These are phyloP conservation scores for Eutreptiella sp. DNA, from an alignment of 208 protist genomes.

Conservation along the genomic window DNA sequence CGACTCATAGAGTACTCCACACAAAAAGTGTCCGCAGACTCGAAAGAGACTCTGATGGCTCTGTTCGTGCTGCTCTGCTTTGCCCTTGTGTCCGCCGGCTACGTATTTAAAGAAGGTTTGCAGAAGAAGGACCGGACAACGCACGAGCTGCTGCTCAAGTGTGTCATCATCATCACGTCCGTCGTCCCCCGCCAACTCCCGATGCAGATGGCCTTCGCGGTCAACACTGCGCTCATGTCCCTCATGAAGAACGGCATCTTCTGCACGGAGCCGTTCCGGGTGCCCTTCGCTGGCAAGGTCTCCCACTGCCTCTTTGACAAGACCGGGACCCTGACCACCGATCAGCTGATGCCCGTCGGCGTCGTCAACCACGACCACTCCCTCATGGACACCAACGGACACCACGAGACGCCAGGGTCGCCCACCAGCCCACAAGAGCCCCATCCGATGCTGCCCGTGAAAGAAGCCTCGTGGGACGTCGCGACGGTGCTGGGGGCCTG, in stretches of 20 bases:
- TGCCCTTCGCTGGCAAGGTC: conserved; percentile 97
- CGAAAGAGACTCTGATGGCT: conserved; percentile 78
- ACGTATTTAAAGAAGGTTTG: conserved; percentile 85
- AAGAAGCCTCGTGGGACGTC: background rate
- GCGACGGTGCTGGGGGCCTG: conserved; percentile 63
- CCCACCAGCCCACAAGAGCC: conserved; percentile 44
- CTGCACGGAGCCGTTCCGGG: conserved; percentile 97
- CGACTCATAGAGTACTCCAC: conserved; percentile 66
- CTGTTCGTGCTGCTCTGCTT: conserved; percentile 95
- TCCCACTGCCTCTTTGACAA: conserved; percentile 99
- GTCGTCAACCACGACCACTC: conserved; percentile 80
- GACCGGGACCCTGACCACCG: conserved; percentile 97
- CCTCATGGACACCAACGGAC: conserved; percentile 61
- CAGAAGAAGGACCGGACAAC: conserved; percentile 63
- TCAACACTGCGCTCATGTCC: conserved; percentile 91
- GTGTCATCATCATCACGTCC: conserved; percentile 94
- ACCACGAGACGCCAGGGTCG: conserved; percentile 54
- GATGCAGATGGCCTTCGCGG: conserved; percentile 97
- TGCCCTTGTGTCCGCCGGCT: conserved; percentile 81
- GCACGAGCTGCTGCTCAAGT: conserved; percentile 96
- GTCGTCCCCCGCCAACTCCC: conserved; percentile 99
- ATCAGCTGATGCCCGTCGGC: conserved; percentile 84
- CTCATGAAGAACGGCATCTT: conserved; percentile 82
- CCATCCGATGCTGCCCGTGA: background rate
- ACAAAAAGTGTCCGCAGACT: conserved; percentile 54